Base-by-base conservation (phyloP, 192 early-diverging fungal species). In the Powellomyces hirtus region DNA sequence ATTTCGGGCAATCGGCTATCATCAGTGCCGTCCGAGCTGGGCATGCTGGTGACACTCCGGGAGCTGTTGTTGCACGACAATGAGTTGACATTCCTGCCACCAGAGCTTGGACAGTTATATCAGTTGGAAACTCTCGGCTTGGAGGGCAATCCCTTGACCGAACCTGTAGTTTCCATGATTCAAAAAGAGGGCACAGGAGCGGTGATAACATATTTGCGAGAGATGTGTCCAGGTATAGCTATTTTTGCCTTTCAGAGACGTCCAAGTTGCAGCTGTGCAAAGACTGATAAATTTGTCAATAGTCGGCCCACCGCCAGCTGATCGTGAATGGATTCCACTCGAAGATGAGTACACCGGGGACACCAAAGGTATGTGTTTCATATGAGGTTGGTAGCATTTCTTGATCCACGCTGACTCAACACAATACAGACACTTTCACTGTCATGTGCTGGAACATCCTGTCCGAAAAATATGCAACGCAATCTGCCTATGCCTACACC, bases 1-100 rank as follows among this genome's bases (percentile, higher is more conserved):
- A 84, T 89, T 0, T 94, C 93, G 7, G 97, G 93, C 14, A 98
- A 98, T 77, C 84, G 90, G 70, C 79, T 98, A 11, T 81, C 85
- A 22, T 62, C 76, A 10, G 58, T 98, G 4, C 97, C 97, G 24
- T 83, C 92, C 11, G 97, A 98, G 64, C 75, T 98, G 18, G 94
- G 97, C 0, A 78, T 95, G 75, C 75, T 97, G 40, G 84, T 87
- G 16, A 83, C 78, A 14, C 82, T 98, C 11, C 82, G 82, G 75
- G 94, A 97, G 66, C 81, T 98, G 26, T 66, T 93, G 52, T 58
- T 94, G 38, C 96, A 96, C 78, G 97, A 98, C 77, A 98, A 98
- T 67, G 84, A 84, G 68, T 78, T 98, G 40, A 78, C 89, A 10
- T 88, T 86, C 20, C 64, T 98, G 55, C 97, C 97, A 7, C 78